Conservation (phyloP, 192 early-diverging fungal genomes). For the Phlyctochytrium bullatum region DNA sequence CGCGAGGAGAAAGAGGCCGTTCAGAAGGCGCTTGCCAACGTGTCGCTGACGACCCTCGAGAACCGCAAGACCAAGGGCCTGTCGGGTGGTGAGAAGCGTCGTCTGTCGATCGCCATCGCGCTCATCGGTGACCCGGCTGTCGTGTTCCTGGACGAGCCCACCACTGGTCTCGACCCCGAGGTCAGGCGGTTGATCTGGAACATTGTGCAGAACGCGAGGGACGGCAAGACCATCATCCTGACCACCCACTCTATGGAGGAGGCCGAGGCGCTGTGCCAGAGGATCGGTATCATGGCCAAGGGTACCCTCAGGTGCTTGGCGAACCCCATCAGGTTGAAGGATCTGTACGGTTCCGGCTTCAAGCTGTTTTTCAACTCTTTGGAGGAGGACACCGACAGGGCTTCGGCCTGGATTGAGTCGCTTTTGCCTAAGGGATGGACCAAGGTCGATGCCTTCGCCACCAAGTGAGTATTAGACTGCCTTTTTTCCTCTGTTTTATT, state of each 20-base stretch:
- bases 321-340: conserved; percentile 61
- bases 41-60: conserved; percentile 54
- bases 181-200: conserved; percentile 76
- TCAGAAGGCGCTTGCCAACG: conserved; percentile 42
- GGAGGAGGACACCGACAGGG: conserved; percentile 42
- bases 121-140: conserved; percentile 55
- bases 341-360: conserved; percentile 70
- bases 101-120: conserved; percentile 50
- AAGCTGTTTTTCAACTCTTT: conserved; percentile 56
- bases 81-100: conserved; percentile 73
- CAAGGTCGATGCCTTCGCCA: conserved; percentile 61
- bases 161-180: conserved; percentile 71
- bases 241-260: conserved; percentile 82
- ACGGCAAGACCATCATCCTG: conserved; percentile 61
- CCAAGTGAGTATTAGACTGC: too few species aligned
- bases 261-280: conserved; percentile 72
- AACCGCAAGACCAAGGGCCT: conserved; percentile 58
- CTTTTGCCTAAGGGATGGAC: conserved; percentile 51
- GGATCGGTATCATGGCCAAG: conserved; percentile 78
- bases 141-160: conserved; percentile 82
- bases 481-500: too few species aligned
- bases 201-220: conserved; percentile 59
- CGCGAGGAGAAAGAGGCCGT: conserved; percentile 50
- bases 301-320: conserved; percentile 70
- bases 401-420: conserved; percentile 31